Conservation (phyloP, 148 eudicot species). For the Vaccinium myrtillus region DNA sequence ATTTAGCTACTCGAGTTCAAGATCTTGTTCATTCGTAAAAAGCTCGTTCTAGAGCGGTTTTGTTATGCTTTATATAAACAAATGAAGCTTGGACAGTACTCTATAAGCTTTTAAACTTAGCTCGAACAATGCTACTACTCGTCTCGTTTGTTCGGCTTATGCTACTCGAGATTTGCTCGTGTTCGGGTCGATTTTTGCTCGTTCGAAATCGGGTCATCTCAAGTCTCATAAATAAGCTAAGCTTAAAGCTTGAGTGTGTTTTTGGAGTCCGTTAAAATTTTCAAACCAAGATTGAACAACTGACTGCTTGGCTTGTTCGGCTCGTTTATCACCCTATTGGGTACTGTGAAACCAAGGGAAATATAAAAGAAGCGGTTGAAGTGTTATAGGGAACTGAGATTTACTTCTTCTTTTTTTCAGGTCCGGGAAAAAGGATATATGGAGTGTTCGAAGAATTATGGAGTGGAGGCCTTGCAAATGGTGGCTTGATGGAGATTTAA, state of each 20-base stretch:
- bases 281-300: neutral
- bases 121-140: neutral
- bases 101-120: neutral
- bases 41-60: neutral
- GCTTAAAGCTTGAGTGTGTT: neutral
- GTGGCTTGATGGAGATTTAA: slow-evolving; percentile 62
- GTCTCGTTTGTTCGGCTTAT: neutral
- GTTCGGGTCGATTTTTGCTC: too few relatives aligned
- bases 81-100: neutral
- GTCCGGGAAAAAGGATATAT: slow-evolving; percentile 44
- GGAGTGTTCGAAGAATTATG: slow-evolving; percentile 60
- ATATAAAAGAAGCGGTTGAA: neutral
- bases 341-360: neutral
- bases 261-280: neutral
- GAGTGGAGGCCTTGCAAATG: slow-evolving; percentile 95
- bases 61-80: neutral
- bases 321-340: neutral
- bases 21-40: neutral
- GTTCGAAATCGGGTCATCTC: neutral
- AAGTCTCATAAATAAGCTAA: too few relatives aligned
- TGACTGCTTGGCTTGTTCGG: neutral
- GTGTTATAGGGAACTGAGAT: neutral
- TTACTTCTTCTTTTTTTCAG: slow-evolving; percentile 11
- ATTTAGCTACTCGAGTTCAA: neutral
- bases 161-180: neutral